These are phyloP conservation scores for Cutaneotrichosporon cavernicola DNA, from an alignment of 1,284 basidiomycete species.

Conservation along the genomic window DNA sequence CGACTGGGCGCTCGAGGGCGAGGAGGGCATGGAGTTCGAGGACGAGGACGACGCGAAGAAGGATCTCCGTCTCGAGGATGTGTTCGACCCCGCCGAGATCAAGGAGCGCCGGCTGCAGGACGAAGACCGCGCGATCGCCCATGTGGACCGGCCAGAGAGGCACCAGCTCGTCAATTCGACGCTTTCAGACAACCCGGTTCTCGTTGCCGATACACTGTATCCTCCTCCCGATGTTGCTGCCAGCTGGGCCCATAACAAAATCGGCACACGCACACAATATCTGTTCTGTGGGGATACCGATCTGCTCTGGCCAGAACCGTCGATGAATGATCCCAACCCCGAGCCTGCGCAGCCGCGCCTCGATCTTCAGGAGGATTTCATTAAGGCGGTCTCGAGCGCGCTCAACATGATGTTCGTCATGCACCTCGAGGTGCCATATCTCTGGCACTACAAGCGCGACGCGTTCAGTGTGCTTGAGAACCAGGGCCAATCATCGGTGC, in stretches of 20 bases:
- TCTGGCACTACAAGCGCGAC: constrained; percentile 91
- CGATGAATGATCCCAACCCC: constrained; percentile 56
- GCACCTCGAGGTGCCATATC: constrained; percentile 87
- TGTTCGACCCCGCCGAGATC: constrained; percentile 98
- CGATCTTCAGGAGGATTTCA: constrained; percentile 68
- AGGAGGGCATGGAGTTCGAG: constrained; percentile 62
- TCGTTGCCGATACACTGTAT: constrained; percentile 60
- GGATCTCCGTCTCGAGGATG: constrained; percentile 86
- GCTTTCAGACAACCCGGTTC: constrained; percentile 65
- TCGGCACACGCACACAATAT: constrained; percentile 74
- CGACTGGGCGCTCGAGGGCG: constrained; percentile 84
- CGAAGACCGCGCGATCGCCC: constrained; percentile 89
- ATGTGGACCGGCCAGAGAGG: constrained; percentile 88
- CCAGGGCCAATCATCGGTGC: constrained; percentile 47
- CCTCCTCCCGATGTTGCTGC: constrained; percentile 69
- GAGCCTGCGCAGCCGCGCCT: constrained; percentile 47
- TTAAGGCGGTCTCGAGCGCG: constrained; percentile 75
- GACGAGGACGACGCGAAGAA: constrained; percentile 63
- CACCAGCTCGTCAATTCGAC: constrained; percentile 92
- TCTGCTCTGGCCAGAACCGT: constrained; percentile 30
- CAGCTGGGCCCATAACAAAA: constrained; percentile 80
- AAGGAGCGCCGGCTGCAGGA: constrained; percentile 85
- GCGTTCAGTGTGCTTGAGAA: constrained; percentile 45
- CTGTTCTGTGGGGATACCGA: constrained; percentile 41
- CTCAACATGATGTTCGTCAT: constrained; percentile 83